These are phyloP conservation scores for Nemania serpens DNA, from an alignment of 2,329 filamentous ascomycete species.

Conservation along the genomic window DNA sequence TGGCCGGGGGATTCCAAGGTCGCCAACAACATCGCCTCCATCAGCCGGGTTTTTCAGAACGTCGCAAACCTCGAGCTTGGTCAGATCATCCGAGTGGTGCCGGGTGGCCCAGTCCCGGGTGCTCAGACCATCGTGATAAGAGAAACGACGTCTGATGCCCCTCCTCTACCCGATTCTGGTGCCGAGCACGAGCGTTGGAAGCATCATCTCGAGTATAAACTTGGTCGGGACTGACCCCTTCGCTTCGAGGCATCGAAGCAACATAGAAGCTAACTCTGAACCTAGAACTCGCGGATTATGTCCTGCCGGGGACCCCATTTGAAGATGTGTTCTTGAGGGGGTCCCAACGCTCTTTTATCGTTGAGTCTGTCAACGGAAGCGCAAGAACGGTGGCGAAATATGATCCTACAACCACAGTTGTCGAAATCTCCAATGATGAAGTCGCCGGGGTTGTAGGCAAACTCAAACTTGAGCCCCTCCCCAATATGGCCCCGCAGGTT, in stretches of 20 bases:
- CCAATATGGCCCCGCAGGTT: conserved; percentile 69
- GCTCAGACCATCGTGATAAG: conserved; percentile 64
- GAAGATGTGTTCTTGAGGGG: conserved; percentile 64
- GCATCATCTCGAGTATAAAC: conserved; percentile 36
- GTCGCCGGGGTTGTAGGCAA: conserved; percentile 38
- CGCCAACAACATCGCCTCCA: conserved; percentile 69
- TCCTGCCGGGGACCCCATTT: conserved; percentile 73
- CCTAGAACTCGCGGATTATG: conserved; percentile 65
- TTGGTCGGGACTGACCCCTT: conserved; percentile 30
- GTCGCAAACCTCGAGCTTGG: conserved; percentile 73
- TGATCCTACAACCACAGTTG: conserved; percentile 43
- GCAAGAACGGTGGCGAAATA: conserved; percentile 51
- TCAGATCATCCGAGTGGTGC: conserved; percentile 64
- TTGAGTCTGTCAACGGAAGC: conserved; percentile 60
- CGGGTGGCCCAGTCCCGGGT: conserved; percentile 59
- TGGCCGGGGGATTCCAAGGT: conserved; percentile 61
- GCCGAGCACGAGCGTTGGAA: conserved; percentile 40
- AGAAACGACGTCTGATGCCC: conserved; percentile 55
- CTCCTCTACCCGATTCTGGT: conserved; percentile 36
- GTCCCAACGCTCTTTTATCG: conserved; percentile 64
- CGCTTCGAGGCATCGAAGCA: neutral
- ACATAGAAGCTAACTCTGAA: conserved; percentile 13
- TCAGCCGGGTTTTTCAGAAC: conserved; percentile 75
- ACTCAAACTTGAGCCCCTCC: conserved; percentile 61
- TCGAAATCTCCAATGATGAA: conserved; percentile 46